A percentile compares a stretch with the other conserved stretches of the same genome.
phyloP scores from a whole-genome alignment of 352 stramenopile genomes.

The Blastocystis sp. region DNA sequence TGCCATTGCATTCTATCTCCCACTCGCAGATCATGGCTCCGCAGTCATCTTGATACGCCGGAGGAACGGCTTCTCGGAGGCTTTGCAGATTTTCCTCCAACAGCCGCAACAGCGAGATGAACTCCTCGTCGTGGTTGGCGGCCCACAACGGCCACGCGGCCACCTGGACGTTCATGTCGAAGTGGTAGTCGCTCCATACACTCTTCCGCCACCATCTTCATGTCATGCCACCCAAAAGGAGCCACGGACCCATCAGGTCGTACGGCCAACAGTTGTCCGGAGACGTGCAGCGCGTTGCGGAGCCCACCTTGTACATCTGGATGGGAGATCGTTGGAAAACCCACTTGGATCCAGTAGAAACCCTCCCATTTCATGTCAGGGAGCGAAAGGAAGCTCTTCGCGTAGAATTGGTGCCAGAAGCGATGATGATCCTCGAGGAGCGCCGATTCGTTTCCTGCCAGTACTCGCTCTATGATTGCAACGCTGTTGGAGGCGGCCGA shows the following conservation, averaged over 20 bases:
- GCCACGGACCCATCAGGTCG: slow-evolving; percentile 37
- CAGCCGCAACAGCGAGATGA: neutral
- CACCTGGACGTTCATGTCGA: slow-evolving; percentile 44
- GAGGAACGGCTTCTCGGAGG: neutral
- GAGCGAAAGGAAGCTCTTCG: slow-evolving; percentile 8
- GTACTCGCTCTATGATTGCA: neutral
- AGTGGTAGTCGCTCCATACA: slow-evolving; percentile 37
- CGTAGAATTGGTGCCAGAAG: slow-evolving; percentile 31
- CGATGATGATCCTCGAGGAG: slow-evolving; percentile 14
- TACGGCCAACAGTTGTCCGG: slow-evolving; percentile 43
- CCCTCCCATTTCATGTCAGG: slow-evolving; percentile 38
- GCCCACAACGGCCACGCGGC: slow-evolving; percentile 34
- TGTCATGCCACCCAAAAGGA: neutral
- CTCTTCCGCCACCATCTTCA: slow-evolving; percentile 29
- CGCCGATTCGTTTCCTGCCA: neutral
- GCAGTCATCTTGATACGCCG: neutral
- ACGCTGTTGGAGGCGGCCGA: neutral
- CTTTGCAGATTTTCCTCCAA: neutral
- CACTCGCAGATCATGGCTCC: slow-evolving; percentile 7
- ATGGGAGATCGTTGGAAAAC: neutral
- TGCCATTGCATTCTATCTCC: neutral
- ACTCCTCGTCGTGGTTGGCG: slow-evolving; percentile 33
- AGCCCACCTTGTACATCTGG: slow-evolving; percentile 41
- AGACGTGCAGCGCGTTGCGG: slow-evolving; percentile 20
- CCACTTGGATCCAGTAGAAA: slow-evolving; percentile 51